phyloP scores from a whole-genome alignment of 441 rosid species.

The Daphne laureola region DNA sequence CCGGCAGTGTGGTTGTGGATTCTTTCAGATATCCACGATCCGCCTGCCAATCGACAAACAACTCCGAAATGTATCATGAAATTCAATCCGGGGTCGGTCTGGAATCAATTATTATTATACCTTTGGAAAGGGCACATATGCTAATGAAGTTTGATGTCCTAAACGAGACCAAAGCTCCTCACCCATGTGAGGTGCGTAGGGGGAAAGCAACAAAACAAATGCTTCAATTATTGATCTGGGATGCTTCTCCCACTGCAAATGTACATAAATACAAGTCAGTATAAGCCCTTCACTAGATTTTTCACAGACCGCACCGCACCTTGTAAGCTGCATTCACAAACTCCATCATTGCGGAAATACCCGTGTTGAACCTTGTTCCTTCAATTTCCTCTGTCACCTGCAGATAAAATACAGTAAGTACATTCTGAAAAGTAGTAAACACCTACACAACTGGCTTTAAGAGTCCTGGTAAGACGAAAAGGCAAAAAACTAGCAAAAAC shows the following conservation, averaged over 20 bases:
- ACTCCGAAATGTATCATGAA: too few species aligned
- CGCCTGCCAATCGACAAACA: slow-evolving; percentile 38
- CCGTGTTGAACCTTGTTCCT: slow-evolving; percentile 90
- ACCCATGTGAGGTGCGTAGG: slow-evolving; percentile 93
- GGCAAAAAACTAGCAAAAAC: neutral
- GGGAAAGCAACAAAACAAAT: slow-evolving; percentile 73
- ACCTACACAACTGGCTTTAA: too few species aligned
- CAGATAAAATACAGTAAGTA: slow-evolving; percentile 4
- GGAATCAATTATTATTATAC: slow-evolving; percentile 19
- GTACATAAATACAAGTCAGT: neutral
- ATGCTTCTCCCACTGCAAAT: slow-evolving; percentile 68
- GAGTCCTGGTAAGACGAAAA: neutral
- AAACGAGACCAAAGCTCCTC: slow-evolving; percentile 95
- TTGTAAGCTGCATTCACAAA: slow-evolving; percentile 82
- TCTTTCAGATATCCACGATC: slow-evolving; percentile 64
- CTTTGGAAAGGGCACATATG: slow-evolving; percentile 66
- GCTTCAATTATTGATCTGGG: slow-evolving; percentile 60
- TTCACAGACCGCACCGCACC: slow-evolving; percentile 27
- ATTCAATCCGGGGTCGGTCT: too few species aligned
- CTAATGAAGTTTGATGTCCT: slow-evolving; percentile 60
- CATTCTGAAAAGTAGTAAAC: too few species aligned
- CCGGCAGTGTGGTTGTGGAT: slow-evolving; percentile 52
- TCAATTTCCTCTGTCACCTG: slow-evolving; percentile 93
- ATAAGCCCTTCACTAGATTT: too few species aligned
- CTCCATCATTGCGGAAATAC: slow-evolving; percentile 99